A percentile compares a stretch with the other conserved stretches of the same genome.
These are phyloP conservation scores for Cenchrus purpureus DNA, from an alignment of 176 grass and related monocot species.

Conservation along the genomic window DNA sequence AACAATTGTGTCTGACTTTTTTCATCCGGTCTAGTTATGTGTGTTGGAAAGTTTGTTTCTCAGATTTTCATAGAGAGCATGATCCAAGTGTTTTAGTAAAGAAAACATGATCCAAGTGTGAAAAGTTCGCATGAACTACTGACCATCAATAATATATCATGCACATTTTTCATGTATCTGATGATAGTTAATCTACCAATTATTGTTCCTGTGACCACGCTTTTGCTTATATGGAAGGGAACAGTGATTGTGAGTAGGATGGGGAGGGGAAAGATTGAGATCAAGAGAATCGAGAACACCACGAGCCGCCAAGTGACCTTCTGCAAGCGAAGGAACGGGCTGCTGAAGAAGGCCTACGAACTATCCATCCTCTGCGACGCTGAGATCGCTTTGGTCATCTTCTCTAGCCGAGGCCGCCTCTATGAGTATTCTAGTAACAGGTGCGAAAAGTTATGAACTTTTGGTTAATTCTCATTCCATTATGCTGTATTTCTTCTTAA, in stretches of 20 bases:
- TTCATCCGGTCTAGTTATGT: too few species aligned
- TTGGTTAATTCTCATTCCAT: background rate
- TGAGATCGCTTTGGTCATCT: constrained; percentile 51
- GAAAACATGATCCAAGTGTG: background rate
- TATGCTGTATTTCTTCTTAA: background rate
- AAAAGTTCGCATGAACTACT: background rate
- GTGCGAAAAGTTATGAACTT: background rate
- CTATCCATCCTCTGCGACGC: constrained; percentile 53
- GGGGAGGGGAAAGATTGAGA: constrained; percentile 55
- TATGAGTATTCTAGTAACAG: constrained; percentile 53
- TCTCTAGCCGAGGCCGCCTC: constrained; percentile 50
- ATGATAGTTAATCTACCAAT: background rate
- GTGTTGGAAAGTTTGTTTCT: too few species aligned
- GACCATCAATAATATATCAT: background rate
- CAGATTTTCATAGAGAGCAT: too few species aligned
- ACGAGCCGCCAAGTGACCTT: constrained; percentile 56
- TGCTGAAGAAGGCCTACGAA: constrained; percentile 57
- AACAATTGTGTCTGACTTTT: too few species aligned
- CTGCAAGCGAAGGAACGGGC: constrained; percentile 52
- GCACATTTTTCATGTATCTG: background rate
- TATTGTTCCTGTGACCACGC: background rate
- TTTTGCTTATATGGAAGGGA: background rate
- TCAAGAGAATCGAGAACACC: constrained; percentile 57
- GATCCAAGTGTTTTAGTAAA: too few species aligned
- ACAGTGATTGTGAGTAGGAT: background rate